phyloP scores from a whole-genome alignment of 129 eudicot species.

The Erigeron canadensis region DNA sequence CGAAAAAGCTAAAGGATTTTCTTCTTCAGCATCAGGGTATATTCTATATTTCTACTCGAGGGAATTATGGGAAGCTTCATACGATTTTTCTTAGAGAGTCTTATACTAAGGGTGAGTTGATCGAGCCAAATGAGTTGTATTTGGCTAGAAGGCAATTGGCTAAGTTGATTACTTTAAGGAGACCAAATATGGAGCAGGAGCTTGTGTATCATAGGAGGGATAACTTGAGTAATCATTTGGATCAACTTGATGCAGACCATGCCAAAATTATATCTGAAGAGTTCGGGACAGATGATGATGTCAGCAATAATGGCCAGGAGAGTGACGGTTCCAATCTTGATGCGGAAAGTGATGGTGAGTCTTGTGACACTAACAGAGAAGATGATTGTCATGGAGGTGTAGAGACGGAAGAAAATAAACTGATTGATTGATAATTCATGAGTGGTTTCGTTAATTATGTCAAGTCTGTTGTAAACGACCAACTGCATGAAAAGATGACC shows the following conservation, averaged over 20 bases:
- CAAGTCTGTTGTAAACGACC: not conserved
- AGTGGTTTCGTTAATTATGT: not conserved
- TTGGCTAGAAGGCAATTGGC: conserved; percentile 74
- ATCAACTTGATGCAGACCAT: conserved; percentile 17
- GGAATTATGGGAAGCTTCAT: conserved; percentile 85
- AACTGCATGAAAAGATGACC: not conserved
- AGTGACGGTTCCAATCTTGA: conserved; percentile 35
- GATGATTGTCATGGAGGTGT: conserved; percentile 23
- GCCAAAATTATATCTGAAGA: conserved; percentile 19
- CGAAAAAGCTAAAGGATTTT: conserved; percentile 80
- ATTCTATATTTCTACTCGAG: conserved; percentile 86
- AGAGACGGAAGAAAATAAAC: conserved; percentile 26
- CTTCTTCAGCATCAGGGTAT: conserved; percentile 89
- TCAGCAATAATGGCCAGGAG: conserved; percentile 17
- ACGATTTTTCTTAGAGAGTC: conserved; percentile 88
- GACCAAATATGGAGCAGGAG: conserved; percentile 48
- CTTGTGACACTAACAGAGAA: conserved; percentile 43
- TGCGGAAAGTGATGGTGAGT: conserved; percentile 32
- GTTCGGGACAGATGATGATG: conserved; percentile 27
- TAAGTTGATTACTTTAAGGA: conserved; percentile 55
- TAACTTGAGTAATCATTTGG: conserved; percentile 24
- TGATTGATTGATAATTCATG: conserved; percentile 17
- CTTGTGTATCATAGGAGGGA: conserved; percentile 50
- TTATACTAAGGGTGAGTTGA: conserved; percentile 68
- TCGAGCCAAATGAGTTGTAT: conserved; percentile 80